These are phyloP conservation scores for Teunomyces lycoperdinae DNA, from an alignment of 805 yeast species.

Conservation along the genomic window DNA sequence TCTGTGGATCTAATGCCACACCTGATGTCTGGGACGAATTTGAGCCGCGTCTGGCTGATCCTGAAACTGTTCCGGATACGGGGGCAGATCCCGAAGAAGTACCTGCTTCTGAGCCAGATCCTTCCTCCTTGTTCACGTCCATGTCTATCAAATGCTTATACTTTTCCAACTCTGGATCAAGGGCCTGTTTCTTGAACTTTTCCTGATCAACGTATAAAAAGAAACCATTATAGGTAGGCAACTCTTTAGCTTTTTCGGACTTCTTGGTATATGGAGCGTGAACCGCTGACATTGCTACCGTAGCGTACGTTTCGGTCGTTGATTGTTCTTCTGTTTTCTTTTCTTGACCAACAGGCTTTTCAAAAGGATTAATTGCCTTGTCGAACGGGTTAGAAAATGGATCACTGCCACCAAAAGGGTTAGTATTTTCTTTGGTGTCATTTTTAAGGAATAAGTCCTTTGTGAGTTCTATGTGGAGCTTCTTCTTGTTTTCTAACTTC, in stretches of 20 bases:
- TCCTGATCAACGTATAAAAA: slow-evolving; percentile 75
- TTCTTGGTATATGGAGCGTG: slow-evolving; percentile 3
- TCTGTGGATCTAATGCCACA: slow-evolving; percentile 17
- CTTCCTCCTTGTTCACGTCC: slow-evolving; percentile 40
- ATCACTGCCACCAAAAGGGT: slow-evolving; percentile 1
- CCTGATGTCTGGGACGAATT: slow-evolving; percentile 1
- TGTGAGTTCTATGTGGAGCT: slow-evolving; percentile 36
- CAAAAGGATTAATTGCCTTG: slow-evolving; percentile 12
- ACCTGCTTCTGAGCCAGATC: neutral
- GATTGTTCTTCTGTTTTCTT: neutral
- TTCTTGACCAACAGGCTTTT: neutral
- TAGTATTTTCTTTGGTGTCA: slow-evolving; percentile 2
- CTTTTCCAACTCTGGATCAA: slow-evolving; percentile 50
- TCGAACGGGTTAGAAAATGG: slow-evolving; percentile 29
- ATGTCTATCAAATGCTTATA: slow-evolving; percentile 50
- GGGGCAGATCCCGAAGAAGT: neutral
- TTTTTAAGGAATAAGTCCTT: slow-evolving; percentile 24
- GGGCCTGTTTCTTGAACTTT: slow-evolving; percentile 49
- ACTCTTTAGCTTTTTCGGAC: slow-evolving; percentile 11
- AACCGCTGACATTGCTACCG: slow-evolving; percentile 15
- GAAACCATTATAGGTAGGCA: slow-evolving; percentile 61
- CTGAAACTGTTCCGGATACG: slow-evolving; percentile 8
- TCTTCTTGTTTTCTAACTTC: slow-evolving; percentile 42
- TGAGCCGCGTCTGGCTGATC: slow-evolving; percentile 9
- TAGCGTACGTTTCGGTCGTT: slow-evolving; percentile 13